Evolutionary conservation across 1,139 yeast species (phyloP).

Genomic region (Blastobotrys malaysiensis): DNA sequence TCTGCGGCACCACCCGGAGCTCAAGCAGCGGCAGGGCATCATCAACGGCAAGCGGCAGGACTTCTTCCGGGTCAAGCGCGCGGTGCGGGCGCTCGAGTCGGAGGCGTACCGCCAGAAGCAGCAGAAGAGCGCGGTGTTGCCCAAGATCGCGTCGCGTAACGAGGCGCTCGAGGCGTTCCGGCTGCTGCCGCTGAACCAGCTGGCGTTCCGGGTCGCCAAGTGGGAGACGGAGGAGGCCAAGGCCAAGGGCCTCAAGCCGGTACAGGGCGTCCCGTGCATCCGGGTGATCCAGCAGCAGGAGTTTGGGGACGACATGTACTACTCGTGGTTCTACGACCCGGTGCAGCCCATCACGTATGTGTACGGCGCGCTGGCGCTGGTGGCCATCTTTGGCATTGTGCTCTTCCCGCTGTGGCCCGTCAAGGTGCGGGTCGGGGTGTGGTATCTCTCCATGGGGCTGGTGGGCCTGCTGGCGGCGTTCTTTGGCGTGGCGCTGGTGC

Average conservation of each 20-base stretch:
- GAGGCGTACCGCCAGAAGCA: slow-evolving; percentile 62
- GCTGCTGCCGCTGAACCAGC: slow-evolving; percentile 62
- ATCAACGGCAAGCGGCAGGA: slow-evolving; percentile 65
- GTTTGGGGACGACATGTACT: slow-evolving; percentile 72
- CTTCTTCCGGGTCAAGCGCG: slow-evolving; percentile 80
- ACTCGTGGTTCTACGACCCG: slow-evolving; percentile 78
- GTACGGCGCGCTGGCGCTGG: slow-evolving; percentile 60
- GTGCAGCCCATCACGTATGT: slow-evolving; percentile 61
- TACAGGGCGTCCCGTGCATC: slow-evolving; percentile 69
- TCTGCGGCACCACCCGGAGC: slow-evolving; percentile 54
- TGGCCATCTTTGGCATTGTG: slow-evolving; percentile 67
- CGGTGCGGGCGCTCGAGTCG: slow-evolving; percentile 68
- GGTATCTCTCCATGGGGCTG: slow-evolving; percentile 78
- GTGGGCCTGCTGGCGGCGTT: slow-evolving; percentile 71
- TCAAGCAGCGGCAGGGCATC: slow-evolving; percentile 79
- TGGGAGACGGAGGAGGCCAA: slow-evolving; percentile 69
- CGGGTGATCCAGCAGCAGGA: slow-evolving; percentile 62
- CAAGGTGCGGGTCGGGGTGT: slow-evolving; percentile 83
- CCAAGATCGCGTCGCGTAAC: slow-evolving; percentile 47
- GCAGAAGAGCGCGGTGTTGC: slow-evolving; percentile 51
- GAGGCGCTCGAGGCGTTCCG: slow-evolving; percentile 63
- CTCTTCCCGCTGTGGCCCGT: slow-evolving; percentile 96
- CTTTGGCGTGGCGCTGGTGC: slow-evolving; percentile 71
- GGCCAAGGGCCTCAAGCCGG: slow-evolving; percentile 58
- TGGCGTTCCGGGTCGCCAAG: slow-evolving; percentile 57